Percentiles rank a stretch among this genome's conserved stretches.
Evolutionary conservation across 306 rosid species (phyloP).

Genomic region (Hippophae gyantsensis): DNA sequence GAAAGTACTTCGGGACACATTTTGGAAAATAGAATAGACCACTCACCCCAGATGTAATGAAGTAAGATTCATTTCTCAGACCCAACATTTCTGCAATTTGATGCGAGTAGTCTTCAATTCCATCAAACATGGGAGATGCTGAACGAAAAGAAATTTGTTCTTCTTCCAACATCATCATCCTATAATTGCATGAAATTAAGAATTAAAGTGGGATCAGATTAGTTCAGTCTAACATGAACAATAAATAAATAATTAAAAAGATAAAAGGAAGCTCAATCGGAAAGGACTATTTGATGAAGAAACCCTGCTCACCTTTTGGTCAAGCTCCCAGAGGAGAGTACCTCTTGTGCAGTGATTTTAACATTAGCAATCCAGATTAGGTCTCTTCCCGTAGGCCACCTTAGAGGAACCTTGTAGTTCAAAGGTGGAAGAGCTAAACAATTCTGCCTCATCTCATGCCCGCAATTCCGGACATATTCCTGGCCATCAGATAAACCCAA

Average conservation of each 20-base stretch:
- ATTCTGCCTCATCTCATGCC: slow-evolving; percentile 38
- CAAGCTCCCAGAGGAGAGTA: slow-evolving; percentile 90
- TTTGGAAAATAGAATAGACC: neutral
- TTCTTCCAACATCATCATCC: slow-evolving; percentile 99
- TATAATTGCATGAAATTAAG: slow-evolving; percentile 21
- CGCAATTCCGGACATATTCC: slow-evolving; percentile 62
- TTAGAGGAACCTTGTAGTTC: slow-evolving; percentile 88
- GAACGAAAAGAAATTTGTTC: slow-evolving; percentile 98
- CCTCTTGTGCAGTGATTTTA: slow-evolving; percentile 85
- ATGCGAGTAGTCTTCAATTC: slow-evolving; percentile 92
- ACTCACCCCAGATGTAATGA: slow-evolving; percentile 83
- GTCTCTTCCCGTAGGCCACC: slow-evolving; percentile 98
- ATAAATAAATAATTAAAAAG: no score
- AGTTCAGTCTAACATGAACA: slow-evolving; percentile 2
- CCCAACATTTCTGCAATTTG: slow-evolving; percentile 99
- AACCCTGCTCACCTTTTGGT: slow-evolving; percentile 69
- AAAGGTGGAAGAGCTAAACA: slow-evolving; percentile 77
- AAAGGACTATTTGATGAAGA: slow-evolving; percentile 1
- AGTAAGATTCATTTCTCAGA: slow-evolving; percentile 87
- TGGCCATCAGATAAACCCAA: slow-evolving; percentile 45
- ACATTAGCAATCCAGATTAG: slow-evolving; percentile 90
- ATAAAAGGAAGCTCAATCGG: no score
- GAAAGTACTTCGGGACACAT: slow-evolving; percentile 4
- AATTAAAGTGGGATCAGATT: slow-evolving; percentile 10
- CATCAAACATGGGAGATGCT: slow-evolving; percentile 85